Conservation (phyloP, 768 basidiomycete species). For the Podaxis rugospora region DNA sequence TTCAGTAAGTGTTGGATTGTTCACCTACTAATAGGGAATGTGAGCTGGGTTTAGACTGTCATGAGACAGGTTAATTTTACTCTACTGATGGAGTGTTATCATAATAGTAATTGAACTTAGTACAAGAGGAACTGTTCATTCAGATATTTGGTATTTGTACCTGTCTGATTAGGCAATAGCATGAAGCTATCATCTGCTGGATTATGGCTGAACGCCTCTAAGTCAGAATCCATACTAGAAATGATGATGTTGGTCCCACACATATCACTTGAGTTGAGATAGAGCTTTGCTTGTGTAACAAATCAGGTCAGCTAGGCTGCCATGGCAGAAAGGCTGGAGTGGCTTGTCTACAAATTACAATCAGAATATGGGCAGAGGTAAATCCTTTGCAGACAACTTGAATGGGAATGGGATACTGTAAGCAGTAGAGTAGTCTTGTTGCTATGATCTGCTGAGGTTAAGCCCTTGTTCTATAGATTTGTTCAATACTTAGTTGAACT, state of each 20-base stretch:
- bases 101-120: conserved; percentile 78
- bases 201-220: conserved; percentile 85
- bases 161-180: conserved; percentile 76
- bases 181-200: conserved; percentile 80
- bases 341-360: conserved; percentile 55
- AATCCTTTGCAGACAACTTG: conserved; percentile 80
- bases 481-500: conserved; percentile 48
- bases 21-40: conserved; percentile 76
- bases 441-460: conserved; percentile 76
- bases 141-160: conserved; percentile 80
- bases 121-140: conserved; percentile 82
- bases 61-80: conserved; percentile 87
- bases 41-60: conserved; percentile 82
- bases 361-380: conserved; percentile 64
- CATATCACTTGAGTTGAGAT: conserved; percentile 60
- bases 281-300: conserved; percentile 71
- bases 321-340: conserved; percentile 49
- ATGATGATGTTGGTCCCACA: conserved; percentile 68
- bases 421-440: conserved; percentile 76
- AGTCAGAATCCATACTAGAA: conserved; percentile 78
- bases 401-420: conserved; percentile 73
- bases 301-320: conserved; percentile 48
- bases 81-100: conserved; percentile 75
- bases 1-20: conserved; percentile 79
- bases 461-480: conserved; percentile 70